Evolutionary conservation across 2,329 filamentous ascomycete species (phyloP).

Genomic region (Pseudogymnoascus sp.): DNA sequence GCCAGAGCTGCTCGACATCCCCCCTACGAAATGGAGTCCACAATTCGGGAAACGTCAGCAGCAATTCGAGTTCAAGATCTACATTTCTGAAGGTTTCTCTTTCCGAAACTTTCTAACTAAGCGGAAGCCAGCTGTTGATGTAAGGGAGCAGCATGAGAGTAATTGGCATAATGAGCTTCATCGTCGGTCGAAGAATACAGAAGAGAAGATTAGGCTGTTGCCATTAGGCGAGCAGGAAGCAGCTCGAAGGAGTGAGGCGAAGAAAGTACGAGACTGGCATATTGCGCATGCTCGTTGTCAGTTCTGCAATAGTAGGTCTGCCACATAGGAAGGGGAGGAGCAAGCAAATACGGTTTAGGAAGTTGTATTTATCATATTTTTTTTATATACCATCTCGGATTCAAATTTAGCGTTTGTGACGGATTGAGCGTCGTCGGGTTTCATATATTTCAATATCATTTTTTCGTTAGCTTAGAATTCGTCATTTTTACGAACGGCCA

Average conservation of each 20-base stretch:
- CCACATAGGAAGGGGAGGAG: neutral
- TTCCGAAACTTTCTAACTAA: neutral
- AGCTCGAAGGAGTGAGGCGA: neutral
- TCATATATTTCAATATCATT: neutral
- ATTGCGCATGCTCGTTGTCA: neutral
- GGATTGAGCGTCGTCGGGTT: neutral
- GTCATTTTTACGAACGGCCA: neutral
- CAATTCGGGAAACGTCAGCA: neutral
- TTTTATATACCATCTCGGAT: neutral
- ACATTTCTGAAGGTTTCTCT: neutral
- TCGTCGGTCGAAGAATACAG: neutral
- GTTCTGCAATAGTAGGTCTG: neutral
- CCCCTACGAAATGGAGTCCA: neutral
- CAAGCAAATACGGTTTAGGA: neutral
- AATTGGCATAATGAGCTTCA: neutral
- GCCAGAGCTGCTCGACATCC: neutral
- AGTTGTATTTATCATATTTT: neutral
- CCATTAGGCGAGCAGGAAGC: neutral
- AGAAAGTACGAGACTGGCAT: neutral
- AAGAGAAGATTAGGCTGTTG: neutral
- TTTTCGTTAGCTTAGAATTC: neutral
- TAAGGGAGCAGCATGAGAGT: neutral
- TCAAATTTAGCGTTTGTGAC: neutral
- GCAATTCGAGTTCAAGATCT: neutral
- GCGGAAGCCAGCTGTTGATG: neutral